phyloP scores from a whole-genome alignment of 108 stramenopile species.

The Nannochloropsis oceanica region DNA sequence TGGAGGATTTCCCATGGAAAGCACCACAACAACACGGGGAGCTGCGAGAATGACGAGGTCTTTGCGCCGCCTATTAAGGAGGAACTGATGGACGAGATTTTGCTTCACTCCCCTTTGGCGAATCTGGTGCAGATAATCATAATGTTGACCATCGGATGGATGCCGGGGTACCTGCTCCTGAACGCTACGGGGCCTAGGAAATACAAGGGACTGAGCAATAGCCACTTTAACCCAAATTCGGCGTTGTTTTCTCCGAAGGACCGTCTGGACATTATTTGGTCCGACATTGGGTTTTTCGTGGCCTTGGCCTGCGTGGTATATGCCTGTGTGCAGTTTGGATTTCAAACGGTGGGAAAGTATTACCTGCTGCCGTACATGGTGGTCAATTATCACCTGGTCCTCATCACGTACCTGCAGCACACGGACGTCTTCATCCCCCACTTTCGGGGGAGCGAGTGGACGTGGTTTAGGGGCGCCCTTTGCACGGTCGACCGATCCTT shows the following conservation, averaged over 20 bases:
- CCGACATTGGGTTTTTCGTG: slow-evolving; percentile 54
- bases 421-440: slow-evolving; percentile 93
- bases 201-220: slow-evolving; percentile 32
- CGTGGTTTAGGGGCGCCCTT: slow-evolving; percentile 90
- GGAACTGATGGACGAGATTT: slow-evolving; percentile 55
- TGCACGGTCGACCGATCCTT: slow-evolving; percentile 92
- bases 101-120: slow-evolving; percentile 54
- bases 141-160: slow-evolving; percentile 43
- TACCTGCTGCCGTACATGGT: slow-evolving; percentile 82
- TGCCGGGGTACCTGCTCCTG: slow-evolving; percentile 42
- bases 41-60: slow-evolving; percentile 87
- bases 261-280: slow-evolving; percentile 56
- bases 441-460: slow-evolving; percentile 86
- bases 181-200: slow-evolving; percentile 42
- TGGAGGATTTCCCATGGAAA: slow-evolving; percentile 87
- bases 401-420: slow-evolving; percentile 99
- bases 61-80: slow-evolving; percentile 48
- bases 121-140: slow-evolving; percentile 68
- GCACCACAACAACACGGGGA: slow-evolving; percentile 94
- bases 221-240: slow-evolving; percentile 40
- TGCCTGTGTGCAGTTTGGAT: slow-evolving; percentile 42
- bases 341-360: slow-evolving; percentile 64
- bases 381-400: slow-evolving; percentile 86
- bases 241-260: slow-evolving; percentile 33
- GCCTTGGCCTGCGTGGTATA: slow-evolving; percentile 40